Base-by-base conservation (phyloP, 208 protist species). In the Leishmania tarentolae region DNA sequence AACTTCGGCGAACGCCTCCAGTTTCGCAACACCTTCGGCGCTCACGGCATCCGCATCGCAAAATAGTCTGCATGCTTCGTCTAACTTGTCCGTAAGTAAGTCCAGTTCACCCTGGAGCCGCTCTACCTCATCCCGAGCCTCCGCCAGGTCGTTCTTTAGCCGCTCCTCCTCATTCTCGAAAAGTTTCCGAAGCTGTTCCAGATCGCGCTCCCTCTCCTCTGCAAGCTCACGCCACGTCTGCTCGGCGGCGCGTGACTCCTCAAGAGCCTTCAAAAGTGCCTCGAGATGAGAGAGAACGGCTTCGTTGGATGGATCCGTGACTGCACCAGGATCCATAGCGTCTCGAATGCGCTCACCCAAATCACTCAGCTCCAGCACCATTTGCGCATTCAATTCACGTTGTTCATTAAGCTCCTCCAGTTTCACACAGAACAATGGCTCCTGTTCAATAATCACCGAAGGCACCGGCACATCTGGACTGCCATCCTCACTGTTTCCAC, bases 41-140 rank as follows among this genome's bases (percentile, higher is more conserved):
- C 79, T 88, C 0, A 79, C 68, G 42, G 78, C 72, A 35, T 85
- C 87, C 0, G 80, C 86, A 19, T 86, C 83, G 37, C 79, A 78
- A 47, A 82, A 90, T 9, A 90, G 57, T 21, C 59, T 40, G 35
- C 80, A 87, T 40, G 76, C 76, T 70, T 91, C 88, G 17, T 91
- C 85, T 59, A 91, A 46, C 73, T 86, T 87, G 3, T 87, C 79
- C 46, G 83, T 85, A 31, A 91, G 50, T 3, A 86, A 13, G 44
- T 87, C 78, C 28, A 91, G 78, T 76, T 91, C 83, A 17, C 68
- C 42, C 71, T 89, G 88, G n/a, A 89, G 65, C 0, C 82, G 79
- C 50, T 81, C 85, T 15, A 79, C 66, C 40, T 87, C 86, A 9
- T 8, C 81, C 5, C 40, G 40, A 1, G 84, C 82, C 17, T 87